A percentile compares a stretch with the other conserved stretches of the same genome.
Conservation (phyloP, 305 asterid species). For the Fraxinus albicans region DNA sequence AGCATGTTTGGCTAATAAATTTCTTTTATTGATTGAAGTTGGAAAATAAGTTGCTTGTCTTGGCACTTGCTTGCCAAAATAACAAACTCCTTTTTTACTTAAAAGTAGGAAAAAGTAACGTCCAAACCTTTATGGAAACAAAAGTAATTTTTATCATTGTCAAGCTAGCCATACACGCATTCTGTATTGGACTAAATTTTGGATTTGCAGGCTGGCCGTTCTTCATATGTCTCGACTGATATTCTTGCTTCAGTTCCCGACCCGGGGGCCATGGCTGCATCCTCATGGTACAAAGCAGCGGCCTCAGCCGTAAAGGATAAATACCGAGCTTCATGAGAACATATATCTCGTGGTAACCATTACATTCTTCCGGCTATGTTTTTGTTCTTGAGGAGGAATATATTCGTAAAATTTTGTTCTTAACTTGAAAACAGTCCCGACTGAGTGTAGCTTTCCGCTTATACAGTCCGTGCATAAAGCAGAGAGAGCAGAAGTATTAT, state of each 20-base stretch:
- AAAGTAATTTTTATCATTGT: background rate
- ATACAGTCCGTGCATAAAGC: constrained; percentile 59
- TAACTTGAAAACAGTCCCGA: constrained; percentile 6
- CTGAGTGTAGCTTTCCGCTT: constrained; percentile 60
- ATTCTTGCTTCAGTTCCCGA: constrained; percentile 81
- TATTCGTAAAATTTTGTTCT: constrained; percentile 33
- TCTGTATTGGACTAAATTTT: constrained; percentile 11
- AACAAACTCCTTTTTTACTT: background rate
- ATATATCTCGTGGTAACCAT: background rate
- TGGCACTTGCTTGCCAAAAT: background rate
- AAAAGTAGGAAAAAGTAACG: background rate
- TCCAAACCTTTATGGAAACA: background rate
- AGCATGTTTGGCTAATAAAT: background rate
- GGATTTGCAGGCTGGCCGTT: constrained; percentile 85
- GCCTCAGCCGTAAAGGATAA: constrained; percentile 63
- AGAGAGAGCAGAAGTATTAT: constrained; percentile 40
- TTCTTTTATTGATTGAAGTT: background rate
- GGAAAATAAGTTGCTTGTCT: background rate
- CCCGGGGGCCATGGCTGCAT: constrained; percentile 99
- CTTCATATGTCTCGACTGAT: constrained; percentile 72
- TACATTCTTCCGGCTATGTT: constrained; percentile 34
- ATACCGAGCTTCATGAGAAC: constrained; percentile 29
- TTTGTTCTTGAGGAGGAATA: constrained; percentile 42
- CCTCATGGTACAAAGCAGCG: constrained; percentile 88
- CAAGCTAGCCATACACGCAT: background rate